Evolutionary conservation across 495 filamentous ascomycete species (phyloP).

Genomic region (Parmelia sp.): DNA sequence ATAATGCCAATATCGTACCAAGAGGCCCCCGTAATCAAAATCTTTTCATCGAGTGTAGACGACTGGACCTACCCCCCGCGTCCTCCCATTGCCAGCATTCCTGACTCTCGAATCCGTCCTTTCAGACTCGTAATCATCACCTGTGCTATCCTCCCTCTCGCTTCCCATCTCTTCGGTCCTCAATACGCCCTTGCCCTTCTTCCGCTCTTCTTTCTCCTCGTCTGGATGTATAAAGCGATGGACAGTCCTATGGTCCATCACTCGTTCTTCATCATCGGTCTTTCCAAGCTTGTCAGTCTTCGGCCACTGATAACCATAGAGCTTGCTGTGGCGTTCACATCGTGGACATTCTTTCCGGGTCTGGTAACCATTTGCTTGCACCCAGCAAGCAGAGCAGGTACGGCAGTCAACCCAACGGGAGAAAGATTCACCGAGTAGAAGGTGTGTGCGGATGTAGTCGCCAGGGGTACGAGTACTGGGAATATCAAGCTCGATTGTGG

Average conservation of each 20-base stretch:
- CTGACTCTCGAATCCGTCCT: constrained; percentile 16
- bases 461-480: constrained; percentile 53
- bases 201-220: constrained; percentile 55
- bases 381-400: constrained; percentile 71
- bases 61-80: constrained; percentile 10
- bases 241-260: constrained; percentile 66
- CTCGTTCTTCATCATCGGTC: constrained; percentile 65
- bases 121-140: constrained; percentile 13
- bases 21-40: background rate
- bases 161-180: constrained; percentile 19
- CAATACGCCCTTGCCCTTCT: constrained; percentile 41
- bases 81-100: constrained; percentile 11
- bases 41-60: constrained; percentile 13
- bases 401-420: constrained; percentile 82
- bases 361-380: constrained; percentile 79
- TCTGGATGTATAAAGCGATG: constrained; percentile 62
- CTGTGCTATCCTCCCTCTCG: constrained; percentile 15
- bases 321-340: constrained; percentile 90
- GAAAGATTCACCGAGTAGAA: constrained; percentile 64
- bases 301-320: constrained; percentile 93
- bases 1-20: constrained; percentile 1
- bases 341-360: constrained; percentile 79
- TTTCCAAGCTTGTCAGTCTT: constrained; percentile 77
- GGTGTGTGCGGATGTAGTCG: constrained; percentile 69
- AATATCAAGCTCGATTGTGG: constrained; percentile 41